Percentiles rank a stretch among this genome's conserved stretches.
phyloP scores from a whole-genome alignment of 148 eudicot species.

The Fagopyrum esculentum region DNA sequence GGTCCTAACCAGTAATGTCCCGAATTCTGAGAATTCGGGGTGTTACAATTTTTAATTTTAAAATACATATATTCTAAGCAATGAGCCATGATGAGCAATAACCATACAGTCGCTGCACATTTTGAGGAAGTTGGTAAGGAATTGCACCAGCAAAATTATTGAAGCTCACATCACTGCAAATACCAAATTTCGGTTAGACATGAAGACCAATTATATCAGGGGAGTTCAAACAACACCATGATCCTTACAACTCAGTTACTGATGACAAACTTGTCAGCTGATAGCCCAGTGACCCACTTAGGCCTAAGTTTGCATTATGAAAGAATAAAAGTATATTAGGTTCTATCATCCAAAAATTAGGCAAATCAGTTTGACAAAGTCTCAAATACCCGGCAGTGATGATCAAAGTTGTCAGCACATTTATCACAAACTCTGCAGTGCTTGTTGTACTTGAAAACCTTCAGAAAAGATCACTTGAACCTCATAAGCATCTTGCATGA shows the following conservation, averaged over 20 bases:
- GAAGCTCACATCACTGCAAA: conserved; percentile 84
- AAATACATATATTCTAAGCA: background rate
- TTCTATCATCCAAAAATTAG: background rate
- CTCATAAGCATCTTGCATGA: background rate
- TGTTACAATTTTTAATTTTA: no score
- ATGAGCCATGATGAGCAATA: background rate
- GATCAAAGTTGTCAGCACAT: conserved; percentile 89
- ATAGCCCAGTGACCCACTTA: conserved; percentile 67
- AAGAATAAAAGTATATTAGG: background rate
- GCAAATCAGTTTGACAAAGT: background rate
- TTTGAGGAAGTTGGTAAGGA: conserved; percentile 74
- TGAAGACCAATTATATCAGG: background rate
- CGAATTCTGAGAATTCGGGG: no score
- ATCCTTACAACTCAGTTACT: conserved; percentile 65
- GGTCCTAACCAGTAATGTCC: no score
- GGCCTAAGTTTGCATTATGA: conserved; percentile 46
- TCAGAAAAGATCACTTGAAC: conserved; percentile 20
- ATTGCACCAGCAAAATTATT: conserved; percentile 72
- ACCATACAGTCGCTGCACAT: conserved; percentile 59
- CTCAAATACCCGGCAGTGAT: conserved; percentile 92
- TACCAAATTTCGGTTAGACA: conserved; percentile 1
- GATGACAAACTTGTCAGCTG: conserved; percentile 55
- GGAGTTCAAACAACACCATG: background rate
- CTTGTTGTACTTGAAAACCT: conserved; percentile 99
- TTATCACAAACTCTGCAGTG: conserved; percentile 99